Evolutionary conservation across 345 rosid species (phyloP).

Genomic region (Nasturtium officinale): DNA sequence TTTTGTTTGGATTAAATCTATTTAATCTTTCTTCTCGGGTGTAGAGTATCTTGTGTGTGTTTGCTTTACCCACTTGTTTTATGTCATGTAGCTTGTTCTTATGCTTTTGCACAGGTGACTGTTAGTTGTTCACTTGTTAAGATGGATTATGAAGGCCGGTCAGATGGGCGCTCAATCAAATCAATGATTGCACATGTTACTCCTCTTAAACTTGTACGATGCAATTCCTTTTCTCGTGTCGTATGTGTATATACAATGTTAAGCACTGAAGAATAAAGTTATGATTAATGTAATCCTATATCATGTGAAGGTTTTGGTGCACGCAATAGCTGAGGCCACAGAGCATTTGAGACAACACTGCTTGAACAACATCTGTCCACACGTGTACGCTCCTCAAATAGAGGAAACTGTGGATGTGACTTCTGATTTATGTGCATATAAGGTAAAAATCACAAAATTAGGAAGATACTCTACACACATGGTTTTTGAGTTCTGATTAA

Average conservation of each 20-base stretch:
- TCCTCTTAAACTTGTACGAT: constrained; percentile 88
- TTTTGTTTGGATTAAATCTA: constrained; percentile 1
- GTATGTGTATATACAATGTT: neutral
- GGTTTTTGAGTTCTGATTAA: neutral
- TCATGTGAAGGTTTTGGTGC: constrained; percentile 80
- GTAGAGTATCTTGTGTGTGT: neutral
- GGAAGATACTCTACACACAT: neutral
- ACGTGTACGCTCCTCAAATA: constrained; percentile 86
- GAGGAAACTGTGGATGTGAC: constrained; percentile 95
- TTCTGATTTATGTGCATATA: constrained; percentile 93
- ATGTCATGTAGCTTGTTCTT: constrained; percentile 13
- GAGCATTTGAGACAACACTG: constrained; percentile 97
- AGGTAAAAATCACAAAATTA: constrained; percentile 52
- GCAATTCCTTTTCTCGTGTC: constrained; percentile 18
- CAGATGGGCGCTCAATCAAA: constrained; percentile 93
- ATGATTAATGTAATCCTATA: neutral
- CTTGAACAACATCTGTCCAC: constrained; percentile 78
- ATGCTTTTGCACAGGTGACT: constrained; percentile 67
- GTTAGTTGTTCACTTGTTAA: constrained; percentile 82
- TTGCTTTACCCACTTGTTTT: neutral
- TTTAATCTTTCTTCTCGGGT: neutral
- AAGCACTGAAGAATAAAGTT: constrained; percentile 1
- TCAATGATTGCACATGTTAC: constrained; percentile 91
- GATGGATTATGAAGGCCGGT: constrained; percentile 93
- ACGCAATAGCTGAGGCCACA: constrained; percentile 95